Base-by-base conservation (phyloP, 2,329 filamentous ascomycete genomes). In the Didymella segeticola region DNA sequence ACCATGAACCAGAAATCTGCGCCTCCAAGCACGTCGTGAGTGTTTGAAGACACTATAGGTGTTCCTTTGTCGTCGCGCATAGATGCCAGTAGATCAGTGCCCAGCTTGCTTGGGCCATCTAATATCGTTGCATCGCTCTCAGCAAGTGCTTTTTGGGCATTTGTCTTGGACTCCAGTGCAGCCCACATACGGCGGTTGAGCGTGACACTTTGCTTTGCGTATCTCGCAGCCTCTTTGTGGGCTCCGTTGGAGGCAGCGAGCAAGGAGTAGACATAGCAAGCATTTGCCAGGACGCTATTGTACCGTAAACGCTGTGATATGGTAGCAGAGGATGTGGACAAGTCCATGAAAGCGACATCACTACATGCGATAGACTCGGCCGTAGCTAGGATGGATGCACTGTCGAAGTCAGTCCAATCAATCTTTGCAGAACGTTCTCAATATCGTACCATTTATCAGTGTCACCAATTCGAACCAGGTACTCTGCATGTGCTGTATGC, bases 1-100 rank as follows among this genome's bases (percentile, higher is more conserved):
- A 95, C 86, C 17, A 96, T 79, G 5, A 83, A 81, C 93, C 93
- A 98, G 65, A 93, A 92, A 2, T 84, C 82, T 1, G 91, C 86
- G 45, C 86, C 86, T 49, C 81, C 80, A 20, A 77, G 68, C 2
- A 76, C 73, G 22, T 79, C 78, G 38, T 75, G 76, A 2, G 76
- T 74, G 20, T 79, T 76, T 29, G 77, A 76, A 60, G 77, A 74
- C 17, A 77, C 65, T 43, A 71, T 47, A 25, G 69, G 70, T 1
- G 61, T 26, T 2, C 68, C 67, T 49, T 67, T 67, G 6, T 69
- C 67, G 39, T 66, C 64, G 20, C 67, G 64, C 53, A 67, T 62
- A 17, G 69, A 72, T 31, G 59, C 66, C 12, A 71, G 41, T 6
- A 69, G 63, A 42, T 72, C 69, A 17, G 67, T 66, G 7, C 62